Percentiles rank a stretch among this genome's conserved stretches.
phyloP scores from a whole-genome alignment of 495 filamentous ascomycete species.

The Beverwykella pulmonaria region DNA sequence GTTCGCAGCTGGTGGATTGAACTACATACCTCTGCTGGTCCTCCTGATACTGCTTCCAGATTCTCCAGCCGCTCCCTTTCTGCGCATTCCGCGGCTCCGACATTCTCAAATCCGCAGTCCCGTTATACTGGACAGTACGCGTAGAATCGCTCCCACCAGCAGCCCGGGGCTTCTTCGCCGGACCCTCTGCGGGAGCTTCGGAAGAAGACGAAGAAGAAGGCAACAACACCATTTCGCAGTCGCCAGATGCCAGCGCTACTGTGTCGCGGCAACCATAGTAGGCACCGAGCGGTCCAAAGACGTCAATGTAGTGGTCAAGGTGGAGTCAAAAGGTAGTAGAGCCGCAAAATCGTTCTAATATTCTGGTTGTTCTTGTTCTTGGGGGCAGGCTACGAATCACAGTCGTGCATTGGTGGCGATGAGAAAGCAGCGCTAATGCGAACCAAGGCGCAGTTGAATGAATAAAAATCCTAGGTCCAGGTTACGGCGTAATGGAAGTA shows the following conservation, averaged over 20 bases:
- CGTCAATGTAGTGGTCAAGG: not conserved
- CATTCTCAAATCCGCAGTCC: not conserved
- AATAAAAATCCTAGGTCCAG: no score
- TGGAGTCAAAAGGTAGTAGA: not conserved
- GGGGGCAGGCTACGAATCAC: not conserved
- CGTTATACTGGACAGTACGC: conserved; percentile 2
- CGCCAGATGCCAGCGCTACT: not conserved
- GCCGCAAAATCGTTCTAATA: no score
- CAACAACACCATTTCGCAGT: conserved; percentile 12
- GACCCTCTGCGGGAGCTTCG: not conserved
- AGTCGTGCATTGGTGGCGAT: conserved; percentile 2
- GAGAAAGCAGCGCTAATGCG: conserved; percentile 16
- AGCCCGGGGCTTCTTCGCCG: conserved; percentile 22
- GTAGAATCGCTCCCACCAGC: conserved; percentile 16
- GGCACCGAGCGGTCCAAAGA: not conserved
- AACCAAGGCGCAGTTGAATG: conserved; percentile 6
- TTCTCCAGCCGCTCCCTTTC: not conserved
- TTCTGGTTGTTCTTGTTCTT: no score
- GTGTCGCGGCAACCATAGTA: not conserved
- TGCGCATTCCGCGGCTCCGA: no score
- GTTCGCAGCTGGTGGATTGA: not conserved
- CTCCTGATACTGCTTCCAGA: conserved; percentile 17
- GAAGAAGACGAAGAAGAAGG: not conserved
- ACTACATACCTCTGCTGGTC: conserved; percentile 24
- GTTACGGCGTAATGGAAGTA: no score